Percentiles rank a stretch among this genome's conserved stretches.
phyloP scores from a whole-genome alignment of 805 yeast species.

The Kuraishia cidri region DNA sequence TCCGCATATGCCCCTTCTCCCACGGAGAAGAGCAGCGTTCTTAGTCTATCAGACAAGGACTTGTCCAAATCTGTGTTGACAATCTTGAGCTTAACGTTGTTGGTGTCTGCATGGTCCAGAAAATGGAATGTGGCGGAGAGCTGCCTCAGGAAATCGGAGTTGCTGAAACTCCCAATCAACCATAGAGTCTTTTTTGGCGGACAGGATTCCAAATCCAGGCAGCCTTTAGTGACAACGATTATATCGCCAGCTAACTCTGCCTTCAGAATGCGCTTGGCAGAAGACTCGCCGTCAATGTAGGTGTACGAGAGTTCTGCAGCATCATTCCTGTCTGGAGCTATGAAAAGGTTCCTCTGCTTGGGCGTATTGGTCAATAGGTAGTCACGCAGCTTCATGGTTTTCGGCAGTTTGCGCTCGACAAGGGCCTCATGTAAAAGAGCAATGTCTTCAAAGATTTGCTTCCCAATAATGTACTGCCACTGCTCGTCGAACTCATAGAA shows the following conservation, averaged over 20 bases:
- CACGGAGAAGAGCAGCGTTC: too few species aligned
- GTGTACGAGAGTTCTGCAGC: slow-evolving; percentile 4
- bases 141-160: background rate
- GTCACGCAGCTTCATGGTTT: slow-evolving; percentile 21
- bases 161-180: slow-evolving; percentile 1
- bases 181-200: background rate
- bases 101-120: background rate
- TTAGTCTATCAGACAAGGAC: background rate
- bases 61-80: background rate
- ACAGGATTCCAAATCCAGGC: too few species aligned
- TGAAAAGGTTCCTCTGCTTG: slow-evolving; percentile 32
- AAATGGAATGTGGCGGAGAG: background rate
- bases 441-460: slow-evolving; percentile 48
- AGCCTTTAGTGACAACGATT: too few species aligned
- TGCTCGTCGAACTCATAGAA: slow-evolving; percentile 36
- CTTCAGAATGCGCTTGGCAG: too few species aligned
- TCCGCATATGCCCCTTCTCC: too few species aligned
- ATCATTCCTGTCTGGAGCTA: slow-evolving; percentile 38
- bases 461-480: slow-evolving; percentile 48
- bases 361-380: slow-evolving; percentile 33
- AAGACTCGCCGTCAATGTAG: too few species aligned
- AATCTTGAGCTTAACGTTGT: background rate
- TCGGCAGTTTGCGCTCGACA: slow-evolving; percentile 15
- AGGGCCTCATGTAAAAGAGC: slow-evolving; percentile 19
- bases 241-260: too few species aligned